Evolutionary conservation across 176 grass and related monocot species (phyloP).

Genomic region (Cymbopogon citratus): DNA sequence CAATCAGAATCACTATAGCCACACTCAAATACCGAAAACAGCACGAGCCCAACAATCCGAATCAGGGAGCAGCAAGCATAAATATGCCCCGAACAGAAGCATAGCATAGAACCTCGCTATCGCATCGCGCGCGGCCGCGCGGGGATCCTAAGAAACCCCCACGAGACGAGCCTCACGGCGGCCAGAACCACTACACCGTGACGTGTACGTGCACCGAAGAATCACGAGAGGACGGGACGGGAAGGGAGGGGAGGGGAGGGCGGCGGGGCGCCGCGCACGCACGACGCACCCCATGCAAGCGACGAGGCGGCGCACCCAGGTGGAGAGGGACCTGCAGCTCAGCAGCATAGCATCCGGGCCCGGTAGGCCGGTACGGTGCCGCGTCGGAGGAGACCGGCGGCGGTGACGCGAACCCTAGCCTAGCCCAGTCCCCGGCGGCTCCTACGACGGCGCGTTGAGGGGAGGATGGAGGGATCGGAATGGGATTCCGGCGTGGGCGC

Average conservation of each 20-base stretch:
- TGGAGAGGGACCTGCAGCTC: constrained; percentile 56
- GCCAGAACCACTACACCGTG: neutral
- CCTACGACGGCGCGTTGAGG: neutral
- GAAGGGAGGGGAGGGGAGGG: neutral
- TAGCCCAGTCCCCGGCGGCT: neutral
- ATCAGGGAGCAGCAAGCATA: neutral
- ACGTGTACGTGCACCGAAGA: neutral
- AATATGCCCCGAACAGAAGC: neutral
- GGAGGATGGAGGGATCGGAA: constrained; percentile 15
- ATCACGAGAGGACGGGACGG: neutral
- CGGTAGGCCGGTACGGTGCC: neutral
- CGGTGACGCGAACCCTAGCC: constrained; percentile 25
- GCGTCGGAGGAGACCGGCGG: constrained; percentile 3
- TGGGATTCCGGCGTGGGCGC: constrained; percentile 23
- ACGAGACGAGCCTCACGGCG: neutral
- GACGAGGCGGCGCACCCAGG: constrained; percentile 72
- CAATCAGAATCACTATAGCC: neutral
- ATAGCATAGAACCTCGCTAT: neutral
- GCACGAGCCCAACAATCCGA: neutral
- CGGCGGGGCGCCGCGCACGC: constrained; percentile 4
- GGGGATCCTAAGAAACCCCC: neutral
- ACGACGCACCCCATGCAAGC: constrained; percentile 84
- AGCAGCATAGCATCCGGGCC: constrained; percentile 51
- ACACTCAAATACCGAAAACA: neutral
- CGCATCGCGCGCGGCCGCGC: neutral